A percentile compares a stretch with the other conserved stretches of the same genome.
Evolutionary conservation across 2,329 filamentous ascomycete genomes (phyloP).

Genomic region (Hypoxylon sp.): DNA sequence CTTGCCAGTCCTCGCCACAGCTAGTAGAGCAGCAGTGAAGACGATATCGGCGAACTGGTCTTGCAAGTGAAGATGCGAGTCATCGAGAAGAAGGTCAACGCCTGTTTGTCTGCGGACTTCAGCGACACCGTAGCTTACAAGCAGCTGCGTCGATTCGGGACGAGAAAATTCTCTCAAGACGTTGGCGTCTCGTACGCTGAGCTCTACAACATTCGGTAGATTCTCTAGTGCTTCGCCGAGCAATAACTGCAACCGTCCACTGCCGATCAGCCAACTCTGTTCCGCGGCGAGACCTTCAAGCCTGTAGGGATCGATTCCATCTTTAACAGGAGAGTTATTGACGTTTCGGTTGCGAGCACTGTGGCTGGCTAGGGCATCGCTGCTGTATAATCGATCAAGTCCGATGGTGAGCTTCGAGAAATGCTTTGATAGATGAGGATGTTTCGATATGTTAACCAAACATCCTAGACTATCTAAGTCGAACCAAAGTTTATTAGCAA

Average conservation of each 20-base stretch:
- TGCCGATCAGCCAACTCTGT: constrained; percentile 46
- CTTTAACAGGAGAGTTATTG: constrained; percentile 23
- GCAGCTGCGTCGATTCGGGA: constrained; percentile 17
- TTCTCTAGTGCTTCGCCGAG: constrained; percentile 42
- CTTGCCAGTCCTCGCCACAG: constrained; percentile 35
- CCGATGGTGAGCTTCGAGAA: constrained; percentile 46
- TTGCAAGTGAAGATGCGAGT: constrained; percentile 34
- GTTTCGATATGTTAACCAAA: constrained; percentile 44
- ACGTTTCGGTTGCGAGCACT: constrained; percentile 21
- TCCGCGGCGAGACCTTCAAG: constrained; percentile 42
- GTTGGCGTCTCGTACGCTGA: constrained; percentile 42
- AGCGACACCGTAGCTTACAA: constrained; percentile 44
- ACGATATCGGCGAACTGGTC: constrained; percentile 46
- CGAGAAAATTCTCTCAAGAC: constrained; percentile 19
- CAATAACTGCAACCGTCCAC: constrained; percentile 43
- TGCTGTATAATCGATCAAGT: constrained; percentile 44
- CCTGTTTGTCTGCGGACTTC: constrained; percentile 40
- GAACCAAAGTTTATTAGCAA: neutral
- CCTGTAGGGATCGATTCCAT: constrained; percentile 35
- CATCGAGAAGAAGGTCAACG: constrained; percentile 35
- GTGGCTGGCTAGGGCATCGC: constrained; percentile 37
- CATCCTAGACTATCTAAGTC: constrained; percentile 40
- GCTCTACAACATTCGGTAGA: constrained; percentile 38
- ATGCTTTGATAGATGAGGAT: constrained; percentile 34
- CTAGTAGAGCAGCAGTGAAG: constrained; percentile 44